Base-by-base conservation (phyloP, 139 green algal genomes). In the Eudorina sp. region DNA sequence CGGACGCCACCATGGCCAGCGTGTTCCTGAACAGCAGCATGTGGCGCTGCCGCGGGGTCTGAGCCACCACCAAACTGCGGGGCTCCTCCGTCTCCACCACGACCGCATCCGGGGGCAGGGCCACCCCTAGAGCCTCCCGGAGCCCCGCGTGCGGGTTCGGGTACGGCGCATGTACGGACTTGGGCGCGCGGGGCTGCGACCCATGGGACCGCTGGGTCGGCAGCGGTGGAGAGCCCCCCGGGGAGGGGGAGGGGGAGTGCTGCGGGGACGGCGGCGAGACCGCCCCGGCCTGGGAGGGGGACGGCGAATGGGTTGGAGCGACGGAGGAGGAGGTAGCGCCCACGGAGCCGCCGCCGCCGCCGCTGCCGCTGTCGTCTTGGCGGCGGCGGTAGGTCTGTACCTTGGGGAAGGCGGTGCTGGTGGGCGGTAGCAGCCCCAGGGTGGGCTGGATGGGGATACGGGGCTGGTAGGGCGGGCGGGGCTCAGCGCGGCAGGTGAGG, bases 51-150 rank as follows among this genome's bases (percentile, higher is more conserved):
- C 60, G 79, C 8, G 69, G 5, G 0, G 60, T 64, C 60, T 86
- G 79, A 3, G 79, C 40, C 41, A 62, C 79, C 41, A 62, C 43
- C 60, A 86, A 18, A 13, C 25, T 43, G 60, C 79, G 79, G 4
- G 79, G 79, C 58, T 86, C 23, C 79, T 86, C 79, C 43, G 79
- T 86, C 79, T 86, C 58, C 38, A 86, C 79, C 70, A 79, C 70
- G 34, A 48, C 66, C 66, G 66, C 36, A 34, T 72, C 62, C 4
- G 62, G 62, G 23, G 23, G 36, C 62, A 72, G 62, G 31, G 46
- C 66, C 3, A 75, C 6, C 6, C 66, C 66, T 2, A 75, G 66
- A 45, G 62, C 62, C 16, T 31, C 66, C 13, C 14, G 31, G 3
- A 75, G 34, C n/a, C 34, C 66, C 66, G 21, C 66, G 7, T 75